Conservation (phyloP, 768 basidiomycete genomes). For the Rhodocollybia butyracea region DNA sequence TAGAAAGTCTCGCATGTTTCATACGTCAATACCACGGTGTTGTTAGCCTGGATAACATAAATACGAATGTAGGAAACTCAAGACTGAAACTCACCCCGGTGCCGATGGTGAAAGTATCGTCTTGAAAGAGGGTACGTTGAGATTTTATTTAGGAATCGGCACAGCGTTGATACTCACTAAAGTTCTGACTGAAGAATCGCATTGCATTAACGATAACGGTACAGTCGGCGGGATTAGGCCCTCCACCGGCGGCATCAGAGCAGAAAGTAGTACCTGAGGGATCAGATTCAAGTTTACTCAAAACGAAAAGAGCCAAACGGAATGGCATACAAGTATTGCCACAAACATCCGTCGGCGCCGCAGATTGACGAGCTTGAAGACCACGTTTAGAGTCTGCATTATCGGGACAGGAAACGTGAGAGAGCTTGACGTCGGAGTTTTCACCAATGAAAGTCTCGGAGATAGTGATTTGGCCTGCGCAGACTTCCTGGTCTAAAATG, state of each 20-base stretch:
- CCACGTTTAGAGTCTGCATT: constrained; percentile 8
- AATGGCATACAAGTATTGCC: not conserved
- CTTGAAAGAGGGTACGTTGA: constrained; percentile 12
- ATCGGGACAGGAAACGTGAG: constrained; percentile 27
- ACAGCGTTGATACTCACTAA: constrained; percentile 23
- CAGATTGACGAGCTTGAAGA: not conserved
- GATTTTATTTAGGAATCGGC: not conserved
- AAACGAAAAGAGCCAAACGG: constrained; percentile 11
- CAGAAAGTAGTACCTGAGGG: constrained; percentile 35
- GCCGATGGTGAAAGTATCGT: constrained; percentile 27
- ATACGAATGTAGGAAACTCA: not conserved
- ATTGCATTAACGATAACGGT: constrained; percentile 47
- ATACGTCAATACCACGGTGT: constrained; percentile 39
- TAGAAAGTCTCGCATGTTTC: constrained; percentile 44
- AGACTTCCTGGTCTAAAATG: not conserved
- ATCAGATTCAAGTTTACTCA: not conserved
- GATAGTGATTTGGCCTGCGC: constrained; percentile 1
- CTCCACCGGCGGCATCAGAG: constrained; percentile 42
- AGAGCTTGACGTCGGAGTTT: constrained; percentile 39
- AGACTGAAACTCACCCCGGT: constrained; percentile 22
- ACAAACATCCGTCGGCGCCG: not conserved
- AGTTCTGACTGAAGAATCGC: constrained; percentile 43
- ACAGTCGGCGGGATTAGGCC: constrained; percentile 46
- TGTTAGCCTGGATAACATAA: constrained; percentile 19
- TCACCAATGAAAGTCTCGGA: constrained; percentile 35